Evolutionary conservation across 164 flowering plant genomes (phyloP).

Genomic region (Buxus sempervirens): DNA sequence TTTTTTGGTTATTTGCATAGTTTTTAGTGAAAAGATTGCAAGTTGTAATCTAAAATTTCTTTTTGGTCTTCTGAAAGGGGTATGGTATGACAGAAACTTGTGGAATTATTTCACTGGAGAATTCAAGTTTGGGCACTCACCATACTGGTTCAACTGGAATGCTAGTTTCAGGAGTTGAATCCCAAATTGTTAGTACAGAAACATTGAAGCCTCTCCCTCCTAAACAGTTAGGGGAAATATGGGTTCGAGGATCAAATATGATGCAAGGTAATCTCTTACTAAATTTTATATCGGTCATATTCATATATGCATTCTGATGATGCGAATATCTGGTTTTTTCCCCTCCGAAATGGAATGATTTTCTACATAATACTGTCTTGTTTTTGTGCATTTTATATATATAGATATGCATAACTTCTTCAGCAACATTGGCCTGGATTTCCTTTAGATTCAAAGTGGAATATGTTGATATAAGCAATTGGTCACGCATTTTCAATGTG

Average conservation of each 20-base stretch:
- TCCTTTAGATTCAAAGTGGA: no score
- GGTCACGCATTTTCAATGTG: no score
- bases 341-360: no score
- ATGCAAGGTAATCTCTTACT: slow-evolving; percentile 45
- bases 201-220: slow-evolving; percentile 79
- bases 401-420: no score
- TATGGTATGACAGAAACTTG: slow-evolving; percentile 95
- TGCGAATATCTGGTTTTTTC: no score
- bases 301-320: no score
- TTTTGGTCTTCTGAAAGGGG: slow-evolving; percentile 48
- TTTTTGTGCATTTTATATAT: no score
- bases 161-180: slow-evolving; percentile 70
- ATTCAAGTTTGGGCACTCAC: slow-evolving; percentile 32
- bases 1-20: not conserved
- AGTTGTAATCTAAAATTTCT: no score
- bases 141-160: slow-evolving; percentile 70
- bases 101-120: slow-evolving; percentile 65
- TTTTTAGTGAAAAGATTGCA: not conserved
- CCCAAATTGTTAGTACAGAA: slow-evolving; percentile 60
- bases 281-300: no score
- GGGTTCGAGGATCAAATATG: slow-evolving; percentile 65
- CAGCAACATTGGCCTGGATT: no score
- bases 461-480: no score
- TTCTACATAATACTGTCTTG: no score
- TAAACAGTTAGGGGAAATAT: slow-evolving; percentile 59